Evolutionary conservation across 2,329 filamentous ascomycete species (phyloP).

Genomic region (Arachnomyces sp.): DNA sequence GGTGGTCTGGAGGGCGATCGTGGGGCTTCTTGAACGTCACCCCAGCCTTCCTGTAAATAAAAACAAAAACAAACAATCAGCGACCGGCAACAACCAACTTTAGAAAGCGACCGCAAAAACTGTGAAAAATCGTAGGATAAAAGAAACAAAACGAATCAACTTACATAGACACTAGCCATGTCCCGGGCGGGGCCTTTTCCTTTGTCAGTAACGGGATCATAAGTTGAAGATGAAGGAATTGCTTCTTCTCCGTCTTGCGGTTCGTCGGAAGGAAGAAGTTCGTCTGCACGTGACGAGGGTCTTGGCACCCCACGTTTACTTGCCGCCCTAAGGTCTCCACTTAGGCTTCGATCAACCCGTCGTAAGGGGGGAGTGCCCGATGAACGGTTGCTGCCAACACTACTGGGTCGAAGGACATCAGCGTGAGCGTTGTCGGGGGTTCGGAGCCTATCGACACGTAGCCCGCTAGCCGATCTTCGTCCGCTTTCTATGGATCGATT

Average conservation of each 20-base stretch:
- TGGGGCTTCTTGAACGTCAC: conserved; percentile 75
- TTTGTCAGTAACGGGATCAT: conserved; percentile 75
- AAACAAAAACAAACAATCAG: conserved; percentile 16
- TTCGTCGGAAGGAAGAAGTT: conserved; percentile 7
- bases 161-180: conserved; percentile 92
- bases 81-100: neutral
- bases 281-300: conserved; percentile 5
- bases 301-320: conserved; percentile 29
- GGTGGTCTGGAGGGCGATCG: conserved; percentile 82
- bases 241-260: conserved; percentile 25
- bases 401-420: conserved; percentile 29
- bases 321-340: conserved; percentile 66
- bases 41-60: conserved; percentile 70
- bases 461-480: too few relatives aligned
- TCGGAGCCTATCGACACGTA: too few relatives aligned
- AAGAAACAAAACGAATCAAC: conserved; percentile 35
- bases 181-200: conserved; percentile 73
- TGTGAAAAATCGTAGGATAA: conserved; percentile 11
- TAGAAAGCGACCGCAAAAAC: neutral
- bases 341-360: conserved; percentile 57
- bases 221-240: conserved; percentile 45
- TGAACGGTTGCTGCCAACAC: conserved; percentile 47
- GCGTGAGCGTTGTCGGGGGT: conserved; percentile 27
- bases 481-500: conserved; percentile 3
- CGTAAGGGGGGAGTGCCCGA: conserved; percentile 59